Evolutionary conservation across 202 grass and related monocot species (phyloP), one percentile per base, ranked within the genome.

Genomic region (Sporobolus alterniflorus): DNA sequence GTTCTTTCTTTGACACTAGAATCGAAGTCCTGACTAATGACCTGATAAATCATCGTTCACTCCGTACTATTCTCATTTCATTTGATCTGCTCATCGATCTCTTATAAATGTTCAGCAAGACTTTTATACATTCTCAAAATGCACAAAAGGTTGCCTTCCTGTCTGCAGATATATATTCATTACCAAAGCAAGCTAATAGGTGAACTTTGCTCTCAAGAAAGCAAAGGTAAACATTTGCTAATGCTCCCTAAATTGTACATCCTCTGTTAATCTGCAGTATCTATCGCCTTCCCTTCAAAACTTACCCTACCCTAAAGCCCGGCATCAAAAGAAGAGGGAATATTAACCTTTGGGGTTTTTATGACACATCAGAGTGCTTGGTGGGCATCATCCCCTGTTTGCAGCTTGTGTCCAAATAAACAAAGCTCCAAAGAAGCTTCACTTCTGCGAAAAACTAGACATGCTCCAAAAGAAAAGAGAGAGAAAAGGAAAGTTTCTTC

Each of bases 271-370:
- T 22, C 41, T 60, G 67, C 82, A 46, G 55, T 85, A 48, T 80
- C 60, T 39, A 67, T 66, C 26, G 15, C 16, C 29, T 20, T 74
- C 71, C 73, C 65, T 44, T 12, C 24, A 80, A 68, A 72, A 34
- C 88, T 70, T 86, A 54, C 88, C 84, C 84, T 83, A 90, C 84
- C 79, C n/a, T n/a, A n/a, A 75, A 83, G 64, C 80, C 41, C 62
- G 67, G 55, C 92, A 94, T 92, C 86, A 92, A 94, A 94, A 94
- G 92, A 92, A 94, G 92, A 84, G 92, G 92, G 92, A 94, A 94
- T 94, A 94, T 94, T 85, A 94, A 92, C 84, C 89, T 94, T 94
- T 94, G 75, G 81, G 43, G 89, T 77, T 78, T 86, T 80, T 82
- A 48, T 89, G 87, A 94, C 79, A 90, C 52, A 66, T 16, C 82